A percentile compares a stretch with the other conserved stretches of the same genome.
These are phyloP conservation scores for Scutellaria baicalensis DNA, from an alignment of 257 asterid species.

Conservation along the genomic window DNA sequence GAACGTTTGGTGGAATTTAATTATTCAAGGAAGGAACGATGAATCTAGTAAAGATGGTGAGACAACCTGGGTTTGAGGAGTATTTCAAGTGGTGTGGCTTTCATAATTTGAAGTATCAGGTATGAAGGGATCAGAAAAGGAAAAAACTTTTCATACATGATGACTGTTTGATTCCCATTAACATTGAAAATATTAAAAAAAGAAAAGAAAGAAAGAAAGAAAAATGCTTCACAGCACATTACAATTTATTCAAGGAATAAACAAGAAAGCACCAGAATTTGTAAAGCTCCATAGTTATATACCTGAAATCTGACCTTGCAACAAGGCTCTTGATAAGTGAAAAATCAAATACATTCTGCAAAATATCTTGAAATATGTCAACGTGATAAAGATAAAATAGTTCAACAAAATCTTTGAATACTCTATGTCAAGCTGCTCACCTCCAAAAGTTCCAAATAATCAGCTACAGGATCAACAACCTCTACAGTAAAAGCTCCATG, in stretches of 20 bases:
- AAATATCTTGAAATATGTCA: slow-evolving; percentile 18
- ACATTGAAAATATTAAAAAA: neutral
- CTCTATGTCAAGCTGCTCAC: slow-evolving; percentile 31
- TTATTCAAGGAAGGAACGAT: too few relatives aligned
- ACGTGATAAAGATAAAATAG: neutral
- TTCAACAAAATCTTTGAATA: neutral
- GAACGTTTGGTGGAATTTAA: too few relatives aligned
- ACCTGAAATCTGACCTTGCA: slow-evolving; percentile 84
- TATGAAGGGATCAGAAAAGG: neutral
- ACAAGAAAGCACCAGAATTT: neutral
- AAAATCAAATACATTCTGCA: slow-evolving; percentile 91
- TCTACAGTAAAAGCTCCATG: slow-evolving; percentile 70
- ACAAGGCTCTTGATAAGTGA: slow-evolving; percentile 71
- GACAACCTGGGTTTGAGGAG: too few relatives aligned
- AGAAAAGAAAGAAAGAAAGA: neutral
- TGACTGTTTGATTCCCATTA: neutral
- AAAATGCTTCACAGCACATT: neutral
- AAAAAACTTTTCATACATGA: neutral
- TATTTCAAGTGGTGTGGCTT: too few relatives aligned
- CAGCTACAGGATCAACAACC: slow-evolving; percentile 90
- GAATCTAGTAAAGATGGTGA: too few relatives aligned
- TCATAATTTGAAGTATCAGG: neutral
- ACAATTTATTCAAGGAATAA: neutral
- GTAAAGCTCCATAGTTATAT: neutral
- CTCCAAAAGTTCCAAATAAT: slow-evolving; percentile 96